A percentile compares a stretch with the other conserved stretches of the same genome.
These are phyloP conservation scores for Daldinia childiae DNA, from an alignment of 495 filamentous ascomycete species.

Conservation along the genomic window DNA sequence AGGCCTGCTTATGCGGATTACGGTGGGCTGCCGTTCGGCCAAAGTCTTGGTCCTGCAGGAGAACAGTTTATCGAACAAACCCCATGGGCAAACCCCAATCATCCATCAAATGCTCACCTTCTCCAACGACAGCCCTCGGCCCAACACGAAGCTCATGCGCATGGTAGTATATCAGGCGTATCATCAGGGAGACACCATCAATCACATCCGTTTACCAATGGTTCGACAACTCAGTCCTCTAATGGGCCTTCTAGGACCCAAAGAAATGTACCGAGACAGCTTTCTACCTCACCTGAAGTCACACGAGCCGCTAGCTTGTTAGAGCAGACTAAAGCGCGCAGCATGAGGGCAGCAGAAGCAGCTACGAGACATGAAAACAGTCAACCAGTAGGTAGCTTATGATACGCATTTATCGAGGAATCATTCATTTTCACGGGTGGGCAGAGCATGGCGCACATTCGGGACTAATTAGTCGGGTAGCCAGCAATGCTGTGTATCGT, in stretches of 20 bases:
- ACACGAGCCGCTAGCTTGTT: conserved; percentile 44
- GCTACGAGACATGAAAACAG: conserved; percentile 30
- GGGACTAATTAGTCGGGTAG: background rate
- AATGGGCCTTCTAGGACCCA: conserved; percentile 39
- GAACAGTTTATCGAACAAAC: conserved; percentile 85
- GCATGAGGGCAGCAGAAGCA: conserved; percentile 40
- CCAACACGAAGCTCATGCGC: conserved; percentile 44
- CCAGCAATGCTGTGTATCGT: conserved; percentile 1
- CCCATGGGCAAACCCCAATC: conserved; percentile 88
- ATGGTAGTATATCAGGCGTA: conserved; percentile 31
- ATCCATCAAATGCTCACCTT: conserved; percentile 70
- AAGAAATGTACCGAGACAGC: conserved; percentile 36
- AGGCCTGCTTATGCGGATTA: conserved; percentile 46
- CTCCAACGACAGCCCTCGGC: conserved; percentile 53
- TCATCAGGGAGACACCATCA: conserved; percentile 50
- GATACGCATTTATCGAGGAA: conserved; percentile 4
- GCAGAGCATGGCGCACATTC: conserved; percentile 18
- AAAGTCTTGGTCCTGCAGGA: conserved; percentile 69
- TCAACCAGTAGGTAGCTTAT: conserved; percentile 34
- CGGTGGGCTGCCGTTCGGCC: conserved; percentile 51
- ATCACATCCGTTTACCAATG: conserved; percentile 40
- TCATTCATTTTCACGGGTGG: conserved; percentile 21
- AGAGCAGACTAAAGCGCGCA: conserved; percentile 43
- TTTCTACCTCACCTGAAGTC: conserved; percentile 45
- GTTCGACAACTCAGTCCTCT: conserved; percentile 39